Evolutionary conservation across 208 protist species (phyloP), one percentile per base, ranked within the genome.

Genomic region (Acanthamoeba rhysodes): DNA sequence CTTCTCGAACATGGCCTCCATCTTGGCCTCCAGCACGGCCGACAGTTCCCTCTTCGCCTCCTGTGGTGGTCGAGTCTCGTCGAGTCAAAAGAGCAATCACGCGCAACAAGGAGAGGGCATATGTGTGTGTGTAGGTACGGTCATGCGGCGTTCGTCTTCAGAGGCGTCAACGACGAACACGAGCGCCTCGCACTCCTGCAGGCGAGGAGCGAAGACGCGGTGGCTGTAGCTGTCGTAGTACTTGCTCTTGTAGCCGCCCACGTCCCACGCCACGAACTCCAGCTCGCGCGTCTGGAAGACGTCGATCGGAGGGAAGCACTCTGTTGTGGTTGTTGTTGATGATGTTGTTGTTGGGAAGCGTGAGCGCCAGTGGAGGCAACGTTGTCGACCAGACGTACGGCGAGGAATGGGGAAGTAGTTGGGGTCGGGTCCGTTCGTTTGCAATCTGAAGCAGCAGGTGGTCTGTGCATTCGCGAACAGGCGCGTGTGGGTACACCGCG

Each of bases 171-270:
- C 80, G 14, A 90, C 80, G 45, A 90, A 90, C 53, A 90, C 80
- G 16, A 90, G 37, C 14, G 80, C 80, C 41, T 90, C 80, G 34
- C 80, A 90, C 29, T 90, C 80, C n/a, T 55, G 50, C 6, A 90
- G 53, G 29, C 45, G 53, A 12, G 80, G 80, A 24, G 80, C 50
- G 34, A 64, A 90, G 9, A 90, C 80, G 45, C 80, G 80, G 80
- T 90, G 16, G 50, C 53, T 64, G 50, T 90, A 64, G 50, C 53
- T 55, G 48, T 90, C 80, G 29, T 66, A 45, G 45, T 90, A 64
- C 45, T 64, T 90, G 80, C 29, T 64, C 50, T 90, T 64, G 80
- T 64, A 66, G 80, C 80, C 80, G 45, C 80, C 80, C 80, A 90
- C 50, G 80, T 90, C 80, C 80, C 80, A 90, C n/a, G 50, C 45